Base-by-base conservation (phyloP, 2,329 filamentous ascomycete genomes). In the Achaetomium macrosporum region DNA sequence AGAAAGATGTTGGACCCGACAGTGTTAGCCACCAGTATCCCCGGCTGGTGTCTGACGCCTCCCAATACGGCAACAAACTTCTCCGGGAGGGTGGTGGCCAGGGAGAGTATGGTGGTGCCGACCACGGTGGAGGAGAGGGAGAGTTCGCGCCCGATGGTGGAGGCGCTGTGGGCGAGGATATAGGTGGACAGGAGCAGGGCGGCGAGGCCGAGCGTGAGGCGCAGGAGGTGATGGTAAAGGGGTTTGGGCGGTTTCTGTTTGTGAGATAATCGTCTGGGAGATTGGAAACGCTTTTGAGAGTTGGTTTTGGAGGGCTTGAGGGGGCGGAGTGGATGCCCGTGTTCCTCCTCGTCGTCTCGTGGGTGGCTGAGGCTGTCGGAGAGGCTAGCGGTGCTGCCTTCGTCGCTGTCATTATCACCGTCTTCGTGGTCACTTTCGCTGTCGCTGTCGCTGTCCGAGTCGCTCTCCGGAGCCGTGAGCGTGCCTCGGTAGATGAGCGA, bases 1-100 rank as follows among this genome's bases (percentile, higher is more conserved):
- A 79, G 63, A 60, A 79, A 80, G 42, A 79, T 76, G 50, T 79
- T 79, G 50, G 74, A 76, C 29, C 75, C 76, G 2, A 71, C 74
- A 4, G 76, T 77, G 42, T 73, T 77, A 0, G 76, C 76, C 25
- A 75, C 72, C 30, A 79, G 59, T 50, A 79, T 76, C 2, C 73
- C 74, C 8, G 64, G 63, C 17, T 78, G 71, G 9, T 71, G 73
- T n/a, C 73, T 69, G 3, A 59, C 64, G 8, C 73, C 72, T 42
- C 73, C 73, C 7, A 78, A 51, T 2, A 77, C 65, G 1, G 76
- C 71, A 37, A 79, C 59, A n/a, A 78, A 67, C 55, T 78, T 78
- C 59, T 79, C 76, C 0, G 76, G 76, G 0, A 79, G 62, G 0
- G 76, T 79, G 0, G 76, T 79, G 3, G 74, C 76, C 53, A 79